Evolutionary conservation across 192 early-diverging fungal genomes (phyloP).

Genomic region (Coemansia sp.): DNA sequence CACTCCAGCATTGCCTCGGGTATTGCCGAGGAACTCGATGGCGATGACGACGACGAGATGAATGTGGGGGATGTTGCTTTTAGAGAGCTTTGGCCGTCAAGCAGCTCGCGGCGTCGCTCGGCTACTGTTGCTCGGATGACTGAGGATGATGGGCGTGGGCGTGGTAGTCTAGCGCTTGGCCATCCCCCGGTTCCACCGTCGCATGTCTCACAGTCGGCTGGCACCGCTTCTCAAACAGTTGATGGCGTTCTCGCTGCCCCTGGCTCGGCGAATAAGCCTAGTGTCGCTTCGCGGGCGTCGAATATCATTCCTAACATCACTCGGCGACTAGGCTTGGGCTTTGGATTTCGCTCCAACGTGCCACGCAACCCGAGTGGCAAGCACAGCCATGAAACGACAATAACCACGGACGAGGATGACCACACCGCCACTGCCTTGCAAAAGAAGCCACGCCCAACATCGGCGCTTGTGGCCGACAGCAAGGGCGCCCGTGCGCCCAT

Average conservation of each 20-base stretch:
- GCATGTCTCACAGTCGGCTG: not conserved
- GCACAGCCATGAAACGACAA: not conserved
- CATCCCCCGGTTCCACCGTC: not conserved
- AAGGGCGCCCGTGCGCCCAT: conserved; percentile 16
- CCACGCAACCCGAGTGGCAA: conserved; percentile 11
- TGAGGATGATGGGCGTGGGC: not conserved
- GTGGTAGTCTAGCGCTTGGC: not conserved
- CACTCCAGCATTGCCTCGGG: not conserved
- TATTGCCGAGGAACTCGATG: not conserved
- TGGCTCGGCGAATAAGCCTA: conserved; percentile 15
- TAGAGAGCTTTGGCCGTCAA: conserved; percentile 13
- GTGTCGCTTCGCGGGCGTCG: conserved; percentile 33
- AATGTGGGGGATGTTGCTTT: not conserved
- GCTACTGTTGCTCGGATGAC: conserved; percentile 41
- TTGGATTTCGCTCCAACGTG: conserved; percentile 28
- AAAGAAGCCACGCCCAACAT: not conserved
- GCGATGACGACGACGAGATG: not conserved
- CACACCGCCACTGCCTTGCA: not conserved
- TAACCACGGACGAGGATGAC: conserved; percentile 20
- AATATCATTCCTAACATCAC: conserved; percentile 45
- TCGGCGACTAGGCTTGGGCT: conserved; percentile 43
- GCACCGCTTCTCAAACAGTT: not conserved
- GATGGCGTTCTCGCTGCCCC: not conserved
- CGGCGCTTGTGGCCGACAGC: not conserved
- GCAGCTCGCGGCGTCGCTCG: conserved; percentile 30